These are phyloP conservation scores for Solanum hybrid DNA, from an alignment of 305 asterid species.

Conservation along the genomic window DNA sequence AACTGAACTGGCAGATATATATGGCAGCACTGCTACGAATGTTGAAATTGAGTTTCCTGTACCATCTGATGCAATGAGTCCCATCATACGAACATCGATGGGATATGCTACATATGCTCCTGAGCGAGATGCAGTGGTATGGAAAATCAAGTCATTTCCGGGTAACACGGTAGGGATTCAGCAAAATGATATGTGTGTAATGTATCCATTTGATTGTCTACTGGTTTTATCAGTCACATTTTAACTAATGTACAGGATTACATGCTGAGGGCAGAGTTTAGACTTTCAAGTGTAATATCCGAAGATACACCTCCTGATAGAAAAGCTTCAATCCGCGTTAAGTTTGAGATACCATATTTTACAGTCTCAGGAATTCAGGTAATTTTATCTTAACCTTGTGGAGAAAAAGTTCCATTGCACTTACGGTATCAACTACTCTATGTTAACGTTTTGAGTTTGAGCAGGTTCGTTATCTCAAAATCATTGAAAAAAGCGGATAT, in stretches of 20 bases:
- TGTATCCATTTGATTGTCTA: not conserved
- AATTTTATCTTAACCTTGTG: not conserved
- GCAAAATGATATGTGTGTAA: not conserved
- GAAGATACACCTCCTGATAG: conserved; percentile 76
- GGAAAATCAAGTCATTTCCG: conserved; percentile 94
- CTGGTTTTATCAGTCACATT: not conserved
- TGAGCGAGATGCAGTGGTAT: conserved; percentile 70
- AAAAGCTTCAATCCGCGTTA: conserved; percentile 88
- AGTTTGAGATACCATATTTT: conserved; percentile 94
- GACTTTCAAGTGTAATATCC: conserved; percentile 80
- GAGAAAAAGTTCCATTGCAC: not conserved
- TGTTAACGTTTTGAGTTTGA: not conserved
- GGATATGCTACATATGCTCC: conserved; percentile 91
- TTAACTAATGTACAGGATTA: conserved; percentile 46
- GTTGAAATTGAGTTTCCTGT: conserved; percentile 20
- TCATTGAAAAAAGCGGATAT: conserved; percentile 25
- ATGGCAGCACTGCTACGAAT: conserved; percentile 50
- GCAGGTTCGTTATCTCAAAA: conserved; percentile 28
- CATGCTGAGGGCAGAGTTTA: conserved; percentile 87
- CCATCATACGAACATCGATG: conserved; percentile 83
- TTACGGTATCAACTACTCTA: too few species aligned
- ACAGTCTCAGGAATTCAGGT: conserved; percentile 98
- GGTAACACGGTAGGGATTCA: conserved; percentile 70
- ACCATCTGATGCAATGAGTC: conserved; percentile 88
- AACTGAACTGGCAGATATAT: conserved; percentile 9